Base-by-base conservation (phyloP, 345 rosid species). In the Litchi chinensis region DNA sequence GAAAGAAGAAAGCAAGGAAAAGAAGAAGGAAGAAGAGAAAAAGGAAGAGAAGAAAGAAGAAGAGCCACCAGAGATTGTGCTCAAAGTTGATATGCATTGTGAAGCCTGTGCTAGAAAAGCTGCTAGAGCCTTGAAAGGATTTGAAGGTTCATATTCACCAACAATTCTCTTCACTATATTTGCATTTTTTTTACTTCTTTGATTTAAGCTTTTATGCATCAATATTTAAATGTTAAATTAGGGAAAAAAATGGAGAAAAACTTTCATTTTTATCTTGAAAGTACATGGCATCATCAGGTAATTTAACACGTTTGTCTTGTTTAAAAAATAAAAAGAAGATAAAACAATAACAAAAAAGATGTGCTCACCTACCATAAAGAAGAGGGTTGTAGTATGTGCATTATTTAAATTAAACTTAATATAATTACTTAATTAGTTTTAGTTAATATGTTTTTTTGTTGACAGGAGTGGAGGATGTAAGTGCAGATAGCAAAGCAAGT, bases 31-130 rank as follows among this genome's bases (percentile, higher is more conserved):
- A 70, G 83, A 79, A 26, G 83, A 84, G 64, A 78, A 1, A 12
- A 75, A 76, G 62, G 73, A 79, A 2, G 46, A 74, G 37, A 32
- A 79, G 71, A 81, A 78, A 43, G 83, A 79, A 65, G 90, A 88
- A 44, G 86, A 76, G 69, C 68, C 84, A 46, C 85, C 86, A 11
- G 91, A 88, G 83, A 90, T 92, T 76, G 89, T 92, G 1, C 90
- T 92, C 83, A 92, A 89, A 79, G 93, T 92, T 79, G 93, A 90
- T 68, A 92, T 92, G 97, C 94, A 92, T 79, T 92, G 93, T 77
- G 88, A 90, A 83, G 97, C 94, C 28, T 92, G 97, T 75, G 93
- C 97, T 68, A 88, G 91, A 57, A 90, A 92, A 87, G 86, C 89
- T 83, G 86, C 90, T 0, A 85, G 81, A 75, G 84, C 91, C 43